phyloP scores from a whole-genome alignment of 164 flowering plant genomes.

The Vitis rotundifolia region DNA sequence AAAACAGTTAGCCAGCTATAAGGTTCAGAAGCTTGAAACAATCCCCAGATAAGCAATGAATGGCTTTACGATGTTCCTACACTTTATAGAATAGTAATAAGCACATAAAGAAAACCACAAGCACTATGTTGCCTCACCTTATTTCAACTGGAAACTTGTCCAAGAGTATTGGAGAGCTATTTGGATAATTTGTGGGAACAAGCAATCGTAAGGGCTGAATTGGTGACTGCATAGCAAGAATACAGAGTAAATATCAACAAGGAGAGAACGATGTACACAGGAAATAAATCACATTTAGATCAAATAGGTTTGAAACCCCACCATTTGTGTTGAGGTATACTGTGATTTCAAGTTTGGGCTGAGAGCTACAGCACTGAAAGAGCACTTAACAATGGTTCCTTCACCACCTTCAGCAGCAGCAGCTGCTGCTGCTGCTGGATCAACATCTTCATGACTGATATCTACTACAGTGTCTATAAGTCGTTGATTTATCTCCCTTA shows the following conservation, averaged over 20 bases:
- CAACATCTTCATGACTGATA: conserved; percentile 69
- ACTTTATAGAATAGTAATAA: not conserved
- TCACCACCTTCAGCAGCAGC: conserved; percentile 64
- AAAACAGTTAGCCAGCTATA: no score
- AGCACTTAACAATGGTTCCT: conserved; percentile 83
- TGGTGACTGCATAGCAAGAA: conserved; percentile 63
- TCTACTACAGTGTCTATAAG: conserved; percentile 85
- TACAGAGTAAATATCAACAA: conserved; percentile 7
- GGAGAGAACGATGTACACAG: not conserved
- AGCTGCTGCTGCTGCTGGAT: conserved; percentile 52
- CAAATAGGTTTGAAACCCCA: conserved; percentile 22
- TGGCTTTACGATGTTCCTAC: no score
- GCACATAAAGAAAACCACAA: not conserved
- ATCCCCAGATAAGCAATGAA: no score
- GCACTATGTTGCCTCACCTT: conserved; percentile 46
- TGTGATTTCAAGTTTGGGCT: conserved; percentile 73
- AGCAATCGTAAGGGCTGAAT: conserved; percentile 79
- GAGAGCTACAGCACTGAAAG: conserved; percentile 79
- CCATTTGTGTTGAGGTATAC: conserved; percentile 75
- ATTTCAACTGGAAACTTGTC: conserved; percentile 83
- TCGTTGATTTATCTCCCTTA: conserved; percentile 71
- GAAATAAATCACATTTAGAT: not conserved
- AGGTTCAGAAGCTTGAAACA: no score
- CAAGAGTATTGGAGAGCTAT: conserved; percentile 72
- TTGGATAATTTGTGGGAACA: conserved; percentile 81